Evolutionary conservation across 352 stramenopile species (phyloP), one percentile per base, ranked within the genome.

Genomic region (Globisporangium barbulae): DNA sequence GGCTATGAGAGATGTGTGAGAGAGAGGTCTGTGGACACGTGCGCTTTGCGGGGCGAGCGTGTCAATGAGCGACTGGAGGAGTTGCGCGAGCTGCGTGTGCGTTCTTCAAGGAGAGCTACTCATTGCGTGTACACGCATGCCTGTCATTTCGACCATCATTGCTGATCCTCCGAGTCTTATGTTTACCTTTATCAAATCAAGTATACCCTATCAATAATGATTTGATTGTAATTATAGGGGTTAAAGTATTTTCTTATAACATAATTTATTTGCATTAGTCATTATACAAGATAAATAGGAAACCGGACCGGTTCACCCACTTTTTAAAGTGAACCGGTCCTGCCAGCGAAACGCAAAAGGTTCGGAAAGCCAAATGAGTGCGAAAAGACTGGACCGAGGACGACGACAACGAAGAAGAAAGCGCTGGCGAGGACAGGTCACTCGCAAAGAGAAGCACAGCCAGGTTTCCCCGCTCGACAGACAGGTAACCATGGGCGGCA

Each of bases 401-500:
- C 5, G 42, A 53, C 42, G 41, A 30, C 8, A 22, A n/a, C 15
- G n/a, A 57, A 57, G 52, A 45, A 44, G 17, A 56, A 56, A 59
- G 25, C 13, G 42, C 42, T 48, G 22, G 7, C 35, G 17, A 41
- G 8, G 12, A 30, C 35, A 37, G 19, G 8, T 53, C 39, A 61
- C 45, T 61, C 56, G 28, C 37, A 21, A 60, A 41, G 35, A 45
- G n/a, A 50, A 50, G 25, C 21, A 8, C 35, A 17, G 10, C 13
- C 59, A 65, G 45, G 52, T 19, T 49, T 28, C 25, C 42, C 42
- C 28, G 22, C 19, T 17, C 56, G 59, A 67, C 39, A 66, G 25
- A 55, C 15, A 61, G 21, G 15, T 10, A 31, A 70, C 5, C 39
- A 90, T 90, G 81, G 81, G 79, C 44, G 81, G 81, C 69, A 90